Evolutionary conservation across 805 yeast genomes (phyloP), one percentile per base, ranked within the genome.

Genomic region (Zygosaccharomyces bailii): DNA sequence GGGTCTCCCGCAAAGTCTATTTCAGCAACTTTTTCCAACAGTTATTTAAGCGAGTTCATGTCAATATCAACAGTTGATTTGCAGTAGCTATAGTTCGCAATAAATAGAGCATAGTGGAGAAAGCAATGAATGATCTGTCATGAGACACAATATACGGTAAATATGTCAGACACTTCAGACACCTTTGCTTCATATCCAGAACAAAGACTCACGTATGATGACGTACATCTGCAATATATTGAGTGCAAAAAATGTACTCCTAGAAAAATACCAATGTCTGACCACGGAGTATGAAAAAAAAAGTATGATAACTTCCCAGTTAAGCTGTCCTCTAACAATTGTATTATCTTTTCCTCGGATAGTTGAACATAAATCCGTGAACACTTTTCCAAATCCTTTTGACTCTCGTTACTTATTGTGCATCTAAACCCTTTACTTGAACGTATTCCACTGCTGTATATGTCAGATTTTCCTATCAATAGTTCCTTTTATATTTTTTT

Each of bases 251-350:
- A 31, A 33, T 33, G 36, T 33, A 8, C 24, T 17, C 29, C 17
- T 18, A 5, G 23, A 21, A 23, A 35, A 20, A 20, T 21, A 21
- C 27, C 18, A 17, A 18, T 18, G 34, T 14, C 19, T 10, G 10
- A 6, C 14, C n/a, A 11, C 34, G 14, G 14, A 32, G n/a, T 13
- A n/a, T 11, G 34, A 18, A 30, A n/a, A n/a, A 21, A 11, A 30
- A 35, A 35, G 39, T 21, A 35, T 35, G 13, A 10, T 14, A 35
- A 35, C 39, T 35, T 35, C 14, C 39, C 39, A 21, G 11, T 18
- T 10, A 16, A n/a, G 10, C 39, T 20, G 9, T 35, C 39, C 19
- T 13, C 39, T 2, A 13, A 14, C 29, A 35, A n/a, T 21, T 35
- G 17, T 35, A 35, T 35, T 21, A n/a, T 16, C 29, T 35, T 20